A percentile compares a stretch with the other conserved stretches of the same genome.
These are phyloP conservation scores for Rhizophora mangle DNA, from an alignment of 345 rosid species.

Conservation along the genomic window DNA sequence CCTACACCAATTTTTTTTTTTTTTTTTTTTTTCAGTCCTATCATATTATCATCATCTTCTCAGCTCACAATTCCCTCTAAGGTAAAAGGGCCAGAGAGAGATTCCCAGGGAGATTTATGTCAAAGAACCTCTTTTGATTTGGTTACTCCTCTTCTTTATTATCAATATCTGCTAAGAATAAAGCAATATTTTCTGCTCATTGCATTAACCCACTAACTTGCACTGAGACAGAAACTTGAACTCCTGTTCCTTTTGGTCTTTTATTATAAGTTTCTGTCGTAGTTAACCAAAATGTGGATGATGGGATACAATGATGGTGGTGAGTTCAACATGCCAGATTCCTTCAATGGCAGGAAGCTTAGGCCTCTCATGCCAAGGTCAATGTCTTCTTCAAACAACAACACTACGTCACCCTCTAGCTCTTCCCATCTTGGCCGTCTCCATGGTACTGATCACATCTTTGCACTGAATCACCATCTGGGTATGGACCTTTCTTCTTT, in stretches of 20 bases:
- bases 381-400: conserved; percentile 36
- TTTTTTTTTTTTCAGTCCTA: not conserved
- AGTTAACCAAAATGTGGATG: conserved; percentile 60
- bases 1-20: conserved; percentile 4
- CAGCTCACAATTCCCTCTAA: conserved; percentile 8
- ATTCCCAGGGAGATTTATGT: not conserved
- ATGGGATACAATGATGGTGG: conserved; percentile 78
- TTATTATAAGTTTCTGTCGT: not conserved
- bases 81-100: not conserved
- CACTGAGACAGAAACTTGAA: not conserved
- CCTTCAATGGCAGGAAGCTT: conserved; percentile 61
- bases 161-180: not conserved
- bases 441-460: conserved; percentile 38
- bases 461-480: conserved; percentile 57
- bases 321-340: conserved; percentile 55
- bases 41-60: not conserved
- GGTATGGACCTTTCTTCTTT: conserved; percentile 27
- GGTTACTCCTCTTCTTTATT: not conserved
- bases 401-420: conserved; percentile 12
- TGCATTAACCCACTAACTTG: not conserved
- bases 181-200: too few relatives aligned
- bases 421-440: conserved; percentile 34
- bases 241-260: too few relatives aligned
- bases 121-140: not conserved
- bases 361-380: conserved; percentile 81